Evolutionary conservation across 202 grass and related monocot genomes (phyloP).

Genomic region (Bolboschoenoplectus hybrid): DNA sequence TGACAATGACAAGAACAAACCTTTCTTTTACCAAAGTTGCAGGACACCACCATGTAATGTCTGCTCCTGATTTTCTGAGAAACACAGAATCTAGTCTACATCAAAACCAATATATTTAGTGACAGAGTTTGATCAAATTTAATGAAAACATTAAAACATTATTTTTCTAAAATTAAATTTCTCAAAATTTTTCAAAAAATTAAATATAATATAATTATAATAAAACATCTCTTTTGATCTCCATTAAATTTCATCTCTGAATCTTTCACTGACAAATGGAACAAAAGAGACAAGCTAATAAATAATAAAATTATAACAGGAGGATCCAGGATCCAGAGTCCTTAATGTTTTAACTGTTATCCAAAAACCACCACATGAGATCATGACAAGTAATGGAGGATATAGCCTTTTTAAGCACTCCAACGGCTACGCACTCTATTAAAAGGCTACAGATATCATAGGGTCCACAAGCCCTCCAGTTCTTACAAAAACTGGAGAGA

Average conservation of each 20-base stretch:
- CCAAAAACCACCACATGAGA: conserved; percentile 21
- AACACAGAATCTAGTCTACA: background rate
- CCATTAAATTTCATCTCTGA: too few relatives aligned
- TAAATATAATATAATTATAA: too few relatives aligned
- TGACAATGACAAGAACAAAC: background rate
- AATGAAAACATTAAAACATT: too few relatives aligned
- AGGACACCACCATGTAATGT: conserved; percentile 8
- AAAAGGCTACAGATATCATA: conserved; percentile 12
- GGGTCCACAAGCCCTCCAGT: background rate
- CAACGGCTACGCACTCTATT: conserved; percentile 8
- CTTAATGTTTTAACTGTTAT: conserved; percentile 23
- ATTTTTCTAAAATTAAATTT: too few relatives aligned
- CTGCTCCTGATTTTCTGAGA: background rate
- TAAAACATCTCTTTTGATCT: too few relatives aligned
- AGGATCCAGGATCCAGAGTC: background rate
- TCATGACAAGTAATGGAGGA: conserved; percentile 9
- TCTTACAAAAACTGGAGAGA: background rate
- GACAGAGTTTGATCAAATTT: too few relatives aligned
- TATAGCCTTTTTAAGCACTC: conserved; percentile 16
- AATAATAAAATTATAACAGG: background rate
- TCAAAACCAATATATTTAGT: too few relatives aligned
- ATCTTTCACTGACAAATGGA: background rate
- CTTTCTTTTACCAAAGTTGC: conserved; percentile 9
- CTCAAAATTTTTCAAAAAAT: too few relatives aligned
- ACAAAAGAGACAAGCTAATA: background rate